Conservation (phyloP, 805 yeast genomes). For the Nakazawaea peltata region DNA sequence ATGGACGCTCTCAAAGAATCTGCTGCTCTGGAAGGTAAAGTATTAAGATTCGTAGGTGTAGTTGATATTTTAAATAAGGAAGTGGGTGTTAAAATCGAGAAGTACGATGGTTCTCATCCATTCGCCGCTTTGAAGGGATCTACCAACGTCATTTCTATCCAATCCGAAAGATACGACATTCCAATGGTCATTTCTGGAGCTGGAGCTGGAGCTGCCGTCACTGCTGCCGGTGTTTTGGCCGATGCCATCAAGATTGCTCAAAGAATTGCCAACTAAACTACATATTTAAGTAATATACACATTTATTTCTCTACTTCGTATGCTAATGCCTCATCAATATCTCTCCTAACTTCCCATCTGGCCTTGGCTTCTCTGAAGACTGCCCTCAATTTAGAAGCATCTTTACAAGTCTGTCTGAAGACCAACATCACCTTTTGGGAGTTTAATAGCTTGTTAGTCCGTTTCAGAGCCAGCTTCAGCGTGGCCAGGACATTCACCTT, state of each 20-base stretch:
- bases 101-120: slow-evolving; percentile 85
- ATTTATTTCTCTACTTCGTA: slow-evolving; percentile 2
- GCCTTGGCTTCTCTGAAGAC: slow-evolving; percentile 54
- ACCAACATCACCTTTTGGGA: slow-evolving; percentile 69
- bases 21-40: slow-evolving; percentile 80
- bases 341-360: slow-evolving; percentile 30
- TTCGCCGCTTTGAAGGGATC: slow-evolving; percentile 94
- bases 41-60: slow-evolving; percentile 87
- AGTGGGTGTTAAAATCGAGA: slow-evolving; percentile 82
- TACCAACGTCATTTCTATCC: slow-evolving; percentile 89
- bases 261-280: slow-evolving; percentile 48
- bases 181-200: slow-evolving; percentile 98
- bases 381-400: slow-evolving; percentile 35
- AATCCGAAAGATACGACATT: slow-evolving; percentile 84
- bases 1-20: slow-evolving; percentile 69
- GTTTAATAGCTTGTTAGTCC: slow-evolving; percentile 34
- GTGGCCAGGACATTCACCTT: slow-evolving; percentile 45
- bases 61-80: slow-evolving; percentile 66
- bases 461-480: not conserved
- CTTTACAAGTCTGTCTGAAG: slow-evolving; percentile 55
- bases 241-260: slow-evolving; percentile 90
- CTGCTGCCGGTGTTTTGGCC: slow-evolving; percentile 81
- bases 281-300: not conserved
- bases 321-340: slow-evolving; percentile 19
- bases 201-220: slow-evolving; percentile 73